These are phyloP conservation scores for Gypsophila paniculata DNA, from an alignment of 179 eudicot species.

Conservation along the genomic window DNA sequence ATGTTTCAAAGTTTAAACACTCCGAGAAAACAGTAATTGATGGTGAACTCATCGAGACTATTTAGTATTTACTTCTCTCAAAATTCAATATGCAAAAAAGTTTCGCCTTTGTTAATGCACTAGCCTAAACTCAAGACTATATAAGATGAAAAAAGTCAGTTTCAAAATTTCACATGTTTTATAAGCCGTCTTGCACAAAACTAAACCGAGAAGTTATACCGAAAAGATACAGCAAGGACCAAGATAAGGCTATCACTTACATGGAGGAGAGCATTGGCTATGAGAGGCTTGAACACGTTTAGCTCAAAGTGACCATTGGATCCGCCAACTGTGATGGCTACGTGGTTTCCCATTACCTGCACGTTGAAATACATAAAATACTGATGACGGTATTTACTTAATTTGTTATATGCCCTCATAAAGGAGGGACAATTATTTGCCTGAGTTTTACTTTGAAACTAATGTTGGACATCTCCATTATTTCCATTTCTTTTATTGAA, in stretches of 20 bases:
- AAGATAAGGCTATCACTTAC: slow-evolving; percentile 31
- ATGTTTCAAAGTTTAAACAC: neutral
- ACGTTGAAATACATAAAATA: slow-evolving; percentile 18
- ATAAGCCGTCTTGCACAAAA: neutral
- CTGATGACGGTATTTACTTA: slow-evolving; percentile 5
- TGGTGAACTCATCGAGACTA: neutral
- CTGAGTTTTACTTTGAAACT: slow-evolving; percentile 7
- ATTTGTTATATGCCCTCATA: neutral
- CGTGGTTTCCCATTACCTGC: slow-evolving; percentile 98
- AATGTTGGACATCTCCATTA: neutral
- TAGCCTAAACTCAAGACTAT: no score
- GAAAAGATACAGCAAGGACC: neutral
- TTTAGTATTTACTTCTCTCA: no score
- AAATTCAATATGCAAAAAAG: no score
- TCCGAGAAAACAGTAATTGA: neutral
- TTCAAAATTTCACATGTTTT: neutral
- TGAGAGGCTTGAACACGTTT: slow-evolving; percentile 95
- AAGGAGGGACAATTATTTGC: neutral
- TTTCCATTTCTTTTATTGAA: neutral
- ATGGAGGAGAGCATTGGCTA: slow-evolving; percentile 82
- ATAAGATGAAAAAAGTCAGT: neutral
- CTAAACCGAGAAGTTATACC: neutral
- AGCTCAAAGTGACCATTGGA: slow-evolving; percentile 98
- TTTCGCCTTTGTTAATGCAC: no score
- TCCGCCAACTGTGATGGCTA: slow-evolving; percentile 91